phyloP scores from a whole-genome alignment of 1,284 basidiomycete genomes.

The Malassezia arunalokei region DNA sequence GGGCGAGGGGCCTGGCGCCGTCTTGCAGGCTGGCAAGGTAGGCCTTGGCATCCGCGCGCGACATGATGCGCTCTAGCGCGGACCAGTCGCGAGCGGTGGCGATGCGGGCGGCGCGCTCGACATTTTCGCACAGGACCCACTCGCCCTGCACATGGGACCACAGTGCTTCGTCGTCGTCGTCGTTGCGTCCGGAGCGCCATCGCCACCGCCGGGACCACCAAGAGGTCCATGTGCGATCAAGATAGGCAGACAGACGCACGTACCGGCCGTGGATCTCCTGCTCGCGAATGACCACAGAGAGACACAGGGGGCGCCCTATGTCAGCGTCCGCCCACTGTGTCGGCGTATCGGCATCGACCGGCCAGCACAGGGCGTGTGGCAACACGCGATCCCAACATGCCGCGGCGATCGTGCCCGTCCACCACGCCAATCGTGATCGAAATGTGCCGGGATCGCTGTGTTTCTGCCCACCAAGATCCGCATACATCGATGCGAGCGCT shows the following conservation, averaged over 20 bases:
- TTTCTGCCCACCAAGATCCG: conserved; percentile 72
- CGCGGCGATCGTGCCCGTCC: conserved; percentile 60
- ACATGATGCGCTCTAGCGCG: neutral
- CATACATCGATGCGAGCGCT: conserved; percentile 65
- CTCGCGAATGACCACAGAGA: conserved; percentile 58
- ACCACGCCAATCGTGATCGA: conserved; percentile 71
- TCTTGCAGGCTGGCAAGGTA: neutral
- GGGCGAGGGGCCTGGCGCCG: neutral
- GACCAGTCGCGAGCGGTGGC: neutral
- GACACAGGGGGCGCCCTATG: conserved; percentile 65
- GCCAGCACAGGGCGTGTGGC: conserved; percentile 54
- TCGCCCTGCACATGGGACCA: conserved; percentile 60
- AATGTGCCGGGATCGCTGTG: conserved; percentile 71
- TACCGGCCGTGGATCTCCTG: neutral
- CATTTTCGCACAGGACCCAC: conserved; percentile 59
- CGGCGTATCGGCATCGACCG: conserved; percentile 49
- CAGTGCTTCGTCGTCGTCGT: conserved; percentile 55
- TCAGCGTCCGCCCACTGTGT: conserved; percentile 32
- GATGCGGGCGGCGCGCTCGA: conserved; percentile 49
- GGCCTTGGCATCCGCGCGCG: neutral
- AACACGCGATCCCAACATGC: conserved; percentile 48
- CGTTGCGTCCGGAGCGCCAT: conserved; percentile 20
- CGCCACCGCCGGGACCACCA: neutral
- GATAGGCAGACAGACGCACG: conserved; percentile 2
- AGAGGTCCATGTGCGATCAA: neutral